phyloP scores from a whole-genome alignment of 192 early-diverging fungal species.

The Allomyces arbusculus region DNA sequence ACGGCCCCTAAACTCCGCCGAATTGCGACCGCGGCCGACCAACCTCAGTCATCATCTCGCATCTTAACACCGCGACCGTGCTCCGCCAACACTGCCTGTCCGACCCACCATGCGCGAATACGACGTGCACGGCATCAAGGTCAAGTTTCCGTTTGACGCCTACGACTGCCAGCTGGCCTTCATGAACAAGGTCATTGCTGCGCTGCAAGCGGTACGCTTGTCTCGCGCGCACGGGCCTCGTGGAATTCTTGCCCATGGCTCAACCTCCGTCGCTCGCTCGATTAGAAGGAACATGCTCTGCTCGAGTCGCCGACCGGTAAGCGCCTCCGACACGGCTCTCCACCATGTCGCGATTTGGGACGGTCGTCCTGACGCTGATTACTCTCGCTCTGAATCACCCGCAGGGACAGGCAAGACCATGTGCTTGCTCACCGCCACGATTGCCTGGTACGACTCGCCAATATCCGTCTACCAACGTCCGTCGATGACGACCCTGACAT shows the following conservation, averaged over 20 bases:
- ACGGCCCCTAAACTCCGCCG: no score
- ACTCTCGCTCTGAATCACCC: neutral
- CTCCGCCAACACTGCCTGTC: no score
- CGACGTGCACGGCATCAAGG: constrained; percentile 24
- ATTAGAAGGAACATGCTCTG: constrained; percentile 31
- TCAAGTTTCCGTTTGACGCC: constrained; percentile 44
- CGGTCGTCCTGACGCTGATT: no score
- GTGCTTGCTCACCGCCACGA: constrained; percentile 40
- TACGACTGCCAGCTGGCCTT: constrained; percentile 42
- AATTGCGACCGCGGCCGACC: no score
- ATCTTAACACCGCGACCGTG: no score
- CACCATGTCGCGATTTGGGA: no score
- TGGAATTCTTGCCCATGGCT: constrained; percentile 24
- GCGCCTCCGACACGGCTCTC: neutral
- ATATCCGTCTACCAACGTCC: no score
- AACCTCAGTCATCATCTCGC: no score
- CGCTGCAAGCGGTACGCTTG: neutral
- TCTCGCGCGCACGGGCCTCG: neutral
- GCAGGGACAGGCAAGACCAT: constrained; percentile 61
- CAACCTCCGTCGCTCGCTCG: constrained; percentile 4
- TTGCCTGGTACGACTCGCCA: constrained; percentile 34
- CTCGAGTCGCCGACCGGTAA: constrained; percentile 45
- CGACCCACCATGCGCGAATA: constrained; percentile 4
- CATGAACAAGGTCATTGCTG: constrained; percentile 33
- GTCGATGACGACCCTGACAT: no score